Evolutionary conservation across 2,329 filamentous ascomycete species (phyloP).

Genomic region (Fusarium subglutinans): DNA sequence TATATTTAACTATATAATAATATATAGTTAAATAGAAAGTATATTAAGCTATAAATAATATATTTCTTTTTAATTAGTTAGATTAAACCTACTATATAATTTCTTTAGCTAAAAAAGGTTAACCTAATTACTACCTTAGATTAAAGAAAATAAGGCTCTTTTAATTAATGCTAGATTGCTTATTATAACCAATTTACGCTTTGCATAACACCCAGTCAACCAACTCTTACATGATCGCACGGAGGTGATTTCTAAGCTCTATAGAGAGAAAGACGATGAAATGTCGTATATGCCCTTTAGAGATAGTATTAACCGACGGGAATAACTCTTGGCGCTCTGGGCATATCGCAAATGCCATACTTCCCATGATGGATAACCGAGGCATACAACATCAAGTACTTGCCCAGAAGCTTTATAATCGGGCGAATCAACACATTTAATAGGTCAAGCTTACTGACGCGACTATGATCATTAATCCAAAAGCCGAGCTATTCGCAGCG

Average conservation of each 20-base stretch:
- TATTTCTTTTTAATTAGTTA: no score
- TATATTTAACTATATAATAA: no score
- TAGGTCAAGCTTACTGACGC: neutral
- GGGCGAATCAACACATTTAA: neutral
- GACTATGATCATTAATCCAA: constrained; percentile 26
- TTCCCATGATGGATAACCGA: neutral
- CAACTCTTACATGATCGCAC: neutral
- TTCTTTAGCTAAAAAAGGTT: no score
- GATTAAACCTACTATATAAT: no score
- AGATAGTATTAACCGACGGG: neutral
- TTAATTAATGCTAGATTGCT: no score
- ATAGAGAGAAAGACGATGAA: neutral
- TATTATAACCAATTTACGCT: no score
- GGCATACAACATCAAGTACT: neutral
- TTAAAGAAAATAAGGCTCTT: no score
- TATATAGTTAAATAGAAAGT: no score
- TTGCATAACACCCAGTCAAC: no score
- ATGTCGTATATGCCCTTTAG: neutral
- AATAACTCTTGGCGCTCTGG: neutral
- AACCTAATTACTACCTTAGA: no score
- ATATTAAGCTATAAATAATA: no score
- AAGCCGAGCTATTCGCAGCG: neutral
- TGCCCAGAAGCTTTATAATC: neutral
- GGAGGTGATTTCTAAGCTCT: neutral
- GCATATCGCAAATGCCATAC: neutral